Base-by-base conservation (phyloP, 306 rosid species). In the Abrus pulchellus region DNA sequence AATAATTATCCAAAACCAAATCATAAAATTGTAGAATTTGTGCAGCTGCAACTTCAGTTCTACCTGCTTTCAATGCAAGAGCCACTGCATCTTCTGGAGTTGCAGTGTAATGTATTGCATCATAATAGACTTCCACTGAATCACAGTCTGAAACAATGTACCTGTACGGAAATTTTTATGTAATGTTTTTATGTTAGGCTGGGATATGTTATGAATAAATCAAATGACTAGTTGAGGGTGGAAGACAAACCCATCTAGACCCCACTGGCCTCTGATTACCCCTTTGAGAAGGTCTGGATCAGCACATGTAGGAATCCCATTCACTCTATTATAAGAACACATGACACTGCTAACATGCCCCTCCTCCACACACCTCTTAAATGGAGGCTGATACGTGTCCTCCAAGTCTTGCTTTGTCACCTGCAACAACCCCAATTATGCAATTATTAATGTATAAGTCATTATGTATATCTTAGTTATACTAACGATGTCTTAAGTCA, bases 21-120 rank as follows among this genome's bases (percentile, higher is more conserved):
- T 66, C 34, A 41, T 41, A 84, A 75, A 59, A 61, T 9, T 57
- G 30, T 72, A 44, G 38, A 27, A 34, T 0, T 56, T 74, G 13
- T 54, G 41, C 20, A 5, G 47, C 9, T 63, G 55, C n/a, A 67
- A 28, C 66, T 7, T 54, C 3, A 64, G 36, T 67, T 43, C 27
- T 68, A 86, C 98, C 94, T 83, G 98, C 98, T 76, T 89, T 87
- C 38, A 93, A 72, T 62, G 94, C 94, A 85, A 90, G 92, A 73
- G 97, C 93, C n/a, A 88, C 94, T 47, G 94, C 98, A 87, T 91
- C 98, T 84, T 93, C 93, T 65, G 86, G 94, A 77, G 98, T 90
- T 68, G 86, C 57, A 13, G 91, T 86, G 81, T 83, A 93, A 57
- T 88, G 83, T 50, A 89, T 89, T 41, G 85, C 8, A 4, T 91